Conservation (phyloP, 495 filamentous ascomycete species). For the Melanomma pulvis-pyrius region DNA sequence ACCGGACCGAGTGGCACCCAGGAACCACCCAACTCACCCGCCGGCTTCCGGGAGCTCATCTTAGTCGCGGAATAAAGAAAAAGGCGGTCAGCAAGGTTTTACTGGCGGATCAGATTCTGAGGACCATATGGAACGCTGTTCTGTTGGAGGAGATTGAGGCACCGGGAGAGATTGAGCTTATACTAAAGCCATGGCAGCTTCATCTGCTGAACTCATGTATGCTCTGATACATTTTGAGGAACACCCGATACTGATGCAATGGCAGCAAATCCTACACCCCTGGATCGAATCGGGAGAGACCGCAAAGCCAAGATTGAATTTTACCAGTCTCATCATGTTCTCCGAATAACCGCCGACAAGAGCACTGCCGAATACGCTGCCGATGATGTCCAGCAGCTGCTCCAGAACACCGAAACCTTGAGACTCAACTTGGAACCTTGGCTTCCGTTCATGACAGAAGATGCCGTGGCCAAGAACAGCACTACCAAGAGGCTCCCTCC, state of each 20-base stretch:
- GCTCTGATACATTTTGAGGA: neutral
- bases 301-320: conserved; percentile 35
- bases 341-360: conserved; percentile 37
- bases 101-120: conserved; percentile 30
- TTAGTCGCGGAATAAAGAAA: neutral
- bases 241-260: neutral
- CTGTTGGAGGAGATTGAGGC: conserved; percentile 37
- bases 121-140: conserved; percentile 25
- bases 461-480: neutral
- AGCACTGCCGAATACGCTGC: conserved; percentile 38
- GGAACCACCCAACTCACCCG: conserved; percentile 13
- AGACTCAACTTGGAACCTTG: conserved; percentile 20
- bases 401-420: conserved; percentile 12
- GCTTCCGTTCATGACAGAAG: conserved; percentile 6
- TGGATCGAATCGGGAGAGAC: conserved; percentile 24
- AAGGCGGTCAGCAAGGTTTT: conserved; percentile 18
- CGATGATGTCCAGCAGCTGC: conserved; percentile 21
- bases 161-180: conserved; percentile 34
- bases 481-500: neutral
- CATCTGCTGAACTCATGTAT: conserved; percentile 32
- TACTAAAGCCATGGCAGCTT: conserved; percentile 32
- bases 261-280: conserved; percentile 8
- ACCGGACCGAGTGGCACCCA: conserved; percentile 31
- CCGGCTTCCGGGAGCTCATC: conserved; percentile 17
- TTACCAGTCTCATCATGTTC: conserved; percentile 17